Evolutionary conservation across 2,329 filamentous ascomycete genomes (phyloP), one percentile per base, ranked within the genome.

Genomic region (Sporothrix variecibatus): DNA sequence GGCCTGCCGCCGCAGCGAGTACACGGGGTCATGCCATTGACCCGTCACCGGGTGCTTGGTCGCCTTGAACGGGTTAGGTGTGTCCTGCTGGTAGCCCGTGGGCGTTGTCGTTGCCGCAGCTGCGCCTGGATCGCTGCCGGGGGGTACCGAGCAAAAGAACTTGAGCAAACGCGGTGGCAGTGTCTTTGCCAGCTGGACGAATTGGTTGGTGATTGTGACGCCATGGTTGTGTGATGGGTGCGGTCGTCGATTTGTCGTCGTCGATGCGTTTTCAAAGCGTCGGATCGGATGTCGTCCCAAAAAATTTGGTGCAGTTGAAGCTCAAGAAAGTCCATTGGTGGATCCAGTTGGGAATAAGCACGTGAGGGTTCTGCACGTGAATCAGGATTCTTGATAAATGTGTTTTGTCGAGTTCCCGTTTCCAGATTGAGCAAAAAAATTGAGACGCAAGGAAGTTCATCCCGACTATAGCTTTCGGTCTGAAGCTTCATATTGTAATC

Each of bases 121-220:
- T 69, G 82, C 80, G 75, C 82, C 75, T 89, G 84, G 80, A 91
- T 87, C 78, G 88, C 82, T 71, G 85, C 88, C 67, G 95, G 94
- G 58, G 96, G 96, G 82, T 95, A 98, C 77, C 93, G 92, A 74
- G 92, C 92, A 83, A 99, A 93, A 88, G n/a, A 99, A 98, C 79
- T 91, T 90, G 80, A 92, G 89, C 64, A 99, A 89, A 56, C 92
- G 92, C 72, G 89, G 86, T 9, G 94, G 96, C 56, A 98, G 90
- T 77, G 88, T 86, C 83, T 91, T 89, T 75, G 93, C 93, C 74
- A 94, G 86, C 79, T 86, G 84, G 77, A 90, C 81, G 77, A 85
- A 84, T 70, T 75, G 74, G 76, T 49, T 1, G 75, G 34, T 15
- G 68, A 73, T 53, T 67, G 71, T 56, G 76, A 60, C 1, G 73